Base-by-base conservation (phyloP, 2,329 filamentous ascomycete genomes). In the Epichloe brachyelytri region DNA sequence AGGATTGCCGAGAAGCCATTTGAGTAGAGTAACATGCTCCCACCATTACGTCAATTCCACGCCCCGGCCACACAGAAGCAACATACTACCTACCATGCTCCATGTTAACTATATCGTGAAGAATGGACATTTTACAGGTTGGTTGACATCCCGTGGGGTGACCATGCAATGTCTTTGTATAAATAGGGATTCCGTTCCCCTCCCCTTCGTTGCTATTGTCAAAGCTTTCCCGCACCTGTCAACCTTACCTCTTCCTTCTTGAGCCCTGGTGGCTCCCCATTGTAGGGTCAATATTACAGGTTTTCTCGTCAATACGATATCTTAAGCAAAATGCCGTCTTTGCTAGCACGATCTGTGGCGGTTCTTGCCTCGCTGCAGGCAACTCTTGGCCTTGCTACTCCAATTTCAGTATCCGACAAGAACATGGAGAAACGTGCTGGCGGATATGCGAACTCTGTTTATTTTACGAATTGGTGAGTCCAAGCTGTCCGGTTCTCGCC, bases 381-480 rank as follows among this genome's bases (percentile, higher is more conserved):
- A 15, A 43, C 57, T 38, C 37, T 59, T 6, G 55, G 56, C 17
- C 46, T 60, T 41, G 58, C 62, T 14, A 51, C 53, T 5, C 59
- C 63, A 6, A 48, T 58, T 17, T 34, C 39, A 3, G 17, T 49
- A 33, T 36, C 38, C 17, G 43, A 53, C 8, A 46, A 44, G 46
- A 46, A 38, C 19, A 22, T 59, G 26, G 46, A 58, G 20, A 61
- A 59, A 46, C 57, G 56, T 17, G 53, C 52, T 5, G 53, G 49
- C 41, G 62, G 60, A 43, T 59, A 56, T 12, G 49, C 49, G 22
- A 75, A 75, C 56, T 61, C 69, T 2, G 72, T 70, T 10, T 75
- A 73, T 56, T 74, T 73, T 51, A 68, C 67, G 44, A 78, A 77
- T 65, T 76, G 74, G 73, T 74, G 56, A 52, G 63, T 43, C 14